These are phyloP conservation scores for Letharia lupina DNA, from an alignment of 495 filamentous ascomycete species.

Conservation along the genomic window DNA sequence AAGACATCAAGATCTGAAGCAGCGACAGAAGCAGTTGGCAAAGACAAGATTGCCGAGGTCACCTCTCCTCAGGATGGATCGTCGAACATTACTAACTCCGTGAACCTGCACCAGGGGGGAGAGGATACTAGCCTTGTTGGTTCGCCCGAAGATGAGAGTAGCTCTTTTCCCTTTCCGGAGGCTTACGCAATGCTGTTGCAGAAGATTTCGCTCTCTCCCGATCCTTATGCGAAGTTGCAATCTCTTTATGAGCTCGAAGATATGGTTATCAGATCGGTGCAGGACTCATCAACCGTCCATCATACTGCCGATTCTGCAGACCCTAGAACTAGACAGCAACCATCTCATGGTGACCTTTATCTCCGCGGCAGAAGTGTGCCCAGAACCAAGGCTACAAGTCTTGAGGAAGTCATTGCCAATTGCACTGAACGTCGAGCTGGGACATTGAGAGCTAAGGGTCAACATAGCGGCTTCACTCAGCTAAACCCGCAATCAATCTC, in stretches of 20 bases:
- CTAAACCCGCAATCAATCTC: slow-evolving; percentile 14
- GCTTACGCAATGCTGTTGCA: slow-evolving; percentile 73
- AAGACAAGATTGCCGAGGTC: not conserved
- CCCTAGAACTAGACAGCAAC: slow-evolving; percentile 9
- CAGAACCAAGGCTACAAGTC: slow-evolving; percentile 32
- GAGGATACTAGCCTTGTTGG: not conserved
- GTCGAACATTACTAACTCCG: not conserved
- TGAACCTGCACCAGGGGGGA: not conserved
- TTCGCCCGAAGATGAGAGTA: not conserved
- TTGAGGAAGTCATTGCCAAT: slow-evolving; percentile 60
- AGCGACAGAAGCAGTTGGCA: not conserved
- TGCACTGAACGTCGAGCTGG: slow-evolving; percentile 60
- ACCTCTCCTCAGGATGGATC: not conserved
- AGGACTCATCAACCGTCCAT: not conserved
- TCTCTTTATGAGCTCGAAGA: slow-evolving; percentile 76
- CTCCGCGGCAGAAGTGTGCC: slow-evolving; percentile 16
- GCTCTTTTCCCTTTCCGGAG: slow-evolving; percentile 56
- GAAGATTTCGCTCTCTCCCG: slow-evolving; percentile 84
- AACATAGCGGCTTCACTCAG: slow-evolving; percentile 27
- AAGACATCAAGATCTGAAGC: not conserved
- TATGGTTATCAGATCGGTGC: slow-evolving; percentile 48
- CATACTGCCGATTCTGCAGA: slow-evolving; percentile 37
- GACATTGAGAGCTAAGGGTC: slow-evolving; percentile 33
- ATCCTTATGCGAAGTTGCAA: slow-evolving; percentile 77
- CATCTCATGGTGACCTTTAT: not conserved